Conservation (phyloP, 2,329 filamentous ascomycete species). For the Stylonectria norvegica region DNA sequence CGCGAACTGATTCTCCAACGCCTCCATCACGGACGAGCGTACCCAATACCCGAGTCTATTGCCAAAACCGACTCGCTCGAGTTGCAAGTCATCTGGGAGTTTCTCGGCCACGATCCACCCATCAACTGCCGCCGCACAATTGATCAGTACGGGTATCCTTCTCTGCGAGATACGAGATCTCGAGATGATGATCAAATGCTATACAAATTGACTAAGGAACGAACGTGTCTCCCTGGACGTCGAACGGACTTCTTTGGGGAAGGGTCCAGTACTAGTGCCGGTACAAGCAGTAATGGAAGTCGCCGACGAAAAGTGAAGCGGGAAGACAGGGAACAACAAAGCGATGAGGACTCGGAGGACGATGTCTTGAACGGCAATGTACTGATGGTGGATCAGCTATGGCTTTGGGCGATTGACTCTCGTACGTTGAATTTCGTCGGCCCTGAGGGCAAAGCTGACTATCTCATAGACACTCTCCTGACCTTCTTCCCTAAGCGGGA, state of each 20-base stretch:
- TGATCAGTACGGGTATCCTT: conserved; percentile 63
- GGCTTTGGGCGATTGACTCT: conserved; percentile 57
- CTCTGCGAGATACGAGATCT: conserved; percentile 56
- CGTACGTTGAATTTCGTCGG: conserved; percentile 35
- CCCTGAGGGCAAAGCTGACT: neutral
- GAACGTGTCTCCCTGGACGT: conserved; percentile 22
- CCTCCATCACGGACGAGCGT: conserved; percentile 50
- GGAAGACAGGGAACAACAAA: conserved; percentile 27
- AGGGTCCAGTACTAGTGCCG: conserved; percentile 28
- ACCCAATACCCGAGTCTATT: conserved; percentile 53
- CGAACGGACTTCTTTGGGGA: conserved; percentile 27
- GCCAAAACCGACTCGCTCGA: conserved; percentile 55
- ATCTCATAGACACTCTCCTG: conserved; percentile 42
- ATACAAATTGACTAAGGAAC: conserved; percentile 60
- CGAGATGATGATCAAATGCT: conserved; percentile 66
- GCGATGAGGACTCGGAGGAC: conserved; percentile 35
- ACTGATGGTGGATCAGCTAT: conserved; percentile 66
- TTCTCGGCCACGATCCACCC: conserved; percentile 57
- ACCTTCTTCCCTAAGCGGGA: conserved; percentile 56
- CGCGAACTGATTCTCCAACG: conserved; percentile 53
- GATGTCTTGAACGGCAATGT: conserved; percentile 52
- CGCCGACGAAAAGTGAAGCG: conserved; percentile 28
- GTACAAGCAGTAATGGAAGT: conserved; percentile 27
- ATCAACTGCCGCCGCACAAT: conserved; percentile 60
- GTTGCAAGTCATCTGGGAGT: conserved; percentile 60